Evolutionary conservation across 331 rosid genomes (phyloP).

Genomic region (Ulmus americana): DNA sequence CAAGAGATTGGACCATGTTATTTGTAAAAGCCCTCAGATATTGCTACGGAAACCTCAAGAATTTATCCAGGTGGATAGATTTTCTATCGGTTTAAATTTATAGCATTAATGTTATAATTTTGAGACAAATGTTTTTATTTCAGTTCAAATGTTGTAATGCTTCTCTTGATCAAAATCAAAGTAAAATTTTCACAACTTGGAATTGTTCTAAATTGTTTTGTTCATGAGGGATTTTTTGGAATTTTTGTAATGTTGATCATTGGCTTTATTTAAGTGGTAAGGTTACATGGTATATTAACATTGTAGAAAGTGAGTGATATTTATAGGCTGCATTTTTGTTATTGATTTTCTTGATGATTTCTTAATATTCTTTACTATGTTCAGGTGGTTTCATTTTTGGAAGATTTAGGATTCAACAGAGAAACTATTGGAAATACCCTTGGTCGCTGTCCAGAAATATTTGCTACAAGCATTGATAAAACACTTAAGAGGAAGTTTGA

Average conservation of each 20-base stretch:
- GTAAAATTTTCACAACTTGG: no score
- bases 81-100: conserved; percentile 16
- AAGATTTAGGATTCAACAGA: conserved; percentile 58
- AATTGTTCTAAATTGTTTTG: no score
- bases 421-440: conserved; percentile 53
- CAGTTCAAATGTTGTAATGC: background rate
- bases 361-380: conserved; percentile 4
- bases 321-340: no score
- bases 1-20: conserved; percentile 57
- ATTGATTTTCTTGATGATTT: no score
- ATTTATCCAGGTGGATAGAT: conserved; percentile 54
- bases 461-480: conserved; percentile 54
- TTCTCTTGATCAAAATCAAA: background rate
- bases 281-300: no score
- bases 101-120: background rate
- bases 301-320: no score
- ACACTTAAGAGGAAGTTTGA: conserved; percentile 61
- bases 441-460: conserved; percentile 77
- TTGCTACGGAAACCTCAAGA: conserved; percentile 54
- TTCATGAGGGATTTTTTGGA: no score
- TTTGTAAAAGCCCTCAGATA: conserved; percentile 73
- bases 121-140: background rate
- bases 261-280: no score
- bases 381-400: conserved; percentile 63
- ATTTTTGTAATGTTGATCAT: no score